phyloP scores from a whole-genome alignment of 2,329 filamentous ascomycete species.

The Sporothrix mexicana region DNA sequence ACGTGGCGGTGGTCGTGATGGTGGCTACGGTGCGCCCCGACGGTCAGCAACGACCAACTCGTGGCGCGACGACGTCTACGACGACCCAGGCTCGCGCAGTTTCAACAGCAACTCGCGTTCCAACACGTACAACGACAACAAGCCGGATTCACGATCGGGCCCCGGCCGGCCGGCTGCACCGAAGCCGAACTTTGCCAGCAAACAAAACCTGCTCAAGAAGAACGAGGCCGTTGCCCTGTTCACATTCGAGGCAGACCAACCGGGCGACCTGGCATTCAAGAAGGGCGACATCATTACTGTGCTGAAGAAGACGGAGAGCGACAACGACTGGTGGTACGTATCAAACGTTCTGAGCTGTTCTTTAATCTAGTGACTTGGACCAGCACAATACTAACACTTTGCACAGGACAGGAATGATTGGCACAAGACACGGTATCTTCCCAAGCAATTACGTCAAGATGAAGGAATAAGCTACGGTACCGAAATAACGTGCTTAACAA shows the following conservation, averaged over 20 bases:
- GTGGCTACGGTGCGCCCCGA: slow-evolving; percentile 57
- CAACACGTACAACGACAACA: slow-evolving; percentile 56
- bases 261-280: slow-evolving; percentile 92
- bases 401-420: slow-evolving; percentile 82
- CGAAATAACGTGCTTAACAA: neutral
- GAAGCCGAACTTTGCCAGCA: slow-evolving; percentile 79
- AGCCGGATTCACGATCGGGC: slow-evolving; percentile 54
- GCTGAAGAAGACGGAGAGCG: slow-evolving; percentile 89
- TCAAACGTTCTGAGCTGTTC: neutral
- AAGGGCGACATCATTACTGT: slow-evolving; percentile 97
- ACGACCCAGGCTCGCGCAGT: slow-evolving; percentile 52
- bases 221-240: slow-evolving; percentile 91
- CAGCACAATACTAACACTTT: slow-evolving; percentile 32
- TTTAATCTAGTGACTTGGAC: neutral
- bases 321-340: slow-evolving; percentile 90
- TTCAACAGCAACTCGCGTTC: slow-evolving; percentile 54
- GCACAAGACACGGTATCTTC: slow-evolving; percentile 86
- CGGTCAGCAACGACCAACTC: slow-evolving; percentile 59
- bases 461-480: slow-evolving; percentile 52
- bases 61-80: slow-evolving; percentile 78
- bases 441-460: slow-evolving; percentile 80
- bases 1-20: slow-evolving; percentile 43
- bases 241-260: slow-evolving; percentile 92
- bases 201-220: slow-evolving; percentile 61
- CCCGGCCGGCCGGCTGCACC: slow-evolving; percentile 84